These are phyloP conservation scores for Ensete ventricosum DNA, from an alignment of 176 grass and related monocot species.

Conservation along the genomic window DNA sequence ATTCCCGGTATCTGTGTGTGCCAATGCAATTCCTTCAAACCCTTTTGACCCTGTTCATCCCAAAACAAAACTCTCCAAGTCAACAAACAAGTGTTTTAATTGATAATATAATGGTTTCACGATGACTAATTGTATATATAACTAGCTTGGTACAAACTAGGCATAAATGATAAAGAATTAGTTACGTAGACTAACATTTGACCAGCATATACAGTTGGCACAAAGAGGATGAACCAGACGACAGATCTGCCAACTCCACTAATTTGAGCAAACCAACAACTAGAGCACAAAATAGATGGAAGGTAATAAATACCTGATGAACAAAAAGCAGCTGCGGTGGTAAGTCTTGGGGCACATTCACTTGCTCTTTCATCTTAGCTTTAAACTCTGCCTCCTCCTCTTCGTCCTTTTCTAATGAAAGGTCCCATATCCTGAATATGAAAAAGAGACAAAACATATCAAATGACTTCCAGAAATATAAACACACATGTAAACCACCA, in stretches of 20 bases:
- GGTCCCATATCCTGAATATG: constrained; percentile 70
- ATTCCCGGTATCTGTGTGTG: constrained; percentile 75
- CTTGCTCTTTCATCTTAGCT: constrained; percentile 72
- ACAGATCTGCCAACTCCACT: not conserved
- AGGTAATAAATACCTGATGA: constrained; percentile 52
- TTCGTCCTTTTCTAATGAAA: constrained; percentile 70
- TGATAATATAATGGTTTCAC: not conserved
- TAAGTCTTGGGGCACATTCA: constrained; percentile 67
- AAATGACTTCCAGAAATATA: not conserved
- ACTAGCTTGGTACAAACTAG: no score
- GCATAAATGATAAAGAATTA: no score
- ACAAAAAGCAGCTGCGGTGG: constrained; percentile 86
- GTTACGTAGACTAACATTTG: no score
- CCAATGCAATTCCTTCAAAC: constrained; percentile 95
- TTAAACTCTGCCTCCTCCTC: constrained; percentile 94
- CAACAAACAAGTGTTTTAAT: not conserved
- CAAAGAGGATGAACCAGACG: not conserved
- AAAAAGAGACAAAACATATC: not conserved
- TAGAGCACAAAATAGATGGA: not conserved
- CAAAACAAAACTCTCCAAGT: constrained; percentile 3
- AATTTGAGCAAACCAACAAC: no score
- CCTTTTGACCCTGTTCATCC: constrained; percentile 65
- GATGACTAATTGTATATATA: no score
- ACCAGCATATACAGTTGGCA: not conserved
- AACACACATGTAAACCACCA: no score